Conservation (phyloP, 352 stramenopile species). For the Phytophthora citrophthora region DNA sequence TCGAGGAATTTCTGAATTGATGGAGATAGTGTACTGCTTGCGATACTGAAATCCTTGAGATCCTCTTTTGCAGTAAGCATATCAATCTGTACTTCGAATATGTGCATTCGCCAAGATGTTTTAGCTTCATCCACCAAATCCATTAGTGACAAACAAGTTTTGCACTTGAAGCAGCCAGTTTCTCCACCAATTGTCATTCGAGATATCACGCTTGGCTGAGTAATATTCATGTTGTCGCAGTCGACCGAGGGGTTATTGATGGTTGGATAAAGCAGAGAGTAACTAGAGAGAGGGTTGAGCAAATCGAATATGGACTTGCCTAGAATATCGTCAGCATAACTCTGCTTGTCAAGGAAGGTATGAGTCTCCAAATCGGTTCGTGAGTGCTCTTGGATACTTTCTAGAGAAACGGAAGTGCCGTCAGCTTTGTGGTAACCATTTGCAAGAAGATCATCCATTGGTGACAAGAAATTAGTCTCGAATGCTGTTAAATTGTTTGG, state of each 20-base stretch:
- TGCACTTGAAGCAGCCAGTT: conserved; percentile 74
- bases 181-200: conserved; percentile 62
- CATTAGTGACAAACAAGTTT: conserved; percentile 49
- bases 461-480: conserved; percentile 38
- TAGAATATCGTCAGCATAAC: conserved; percentile 37
- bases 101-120: conserved; percentile 48
- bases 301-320: conserved; percentile 50
- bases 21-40: conserved; percentile 23
- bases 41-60: conserved; percentile 45
- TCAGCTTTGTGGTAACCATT: conserved; percentile 11
- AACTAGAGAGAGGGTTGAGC: conserved; percentile 38
- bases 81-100: conserved; percentile 66
- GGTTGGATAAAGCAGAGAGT: conserved; percentile 61
- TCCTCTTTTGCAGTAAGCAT: conserved; percentile 49
- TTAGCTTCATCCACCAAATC: conserved; percentile 38
- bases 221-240: conserved; percentile 59
- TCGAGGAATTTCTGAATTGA: conserved; percentile 41
- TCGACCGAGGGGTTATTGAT: conserved; percentile 33
- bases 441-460: conserved; percentile 41
- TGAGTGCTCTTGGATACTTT: conserved; percentile 36
- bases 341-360: conserved; percentile 59
- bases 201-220: conserved; percentile 36
- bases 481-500: conserved; percentile 42
- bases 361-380: conserved; percentile 35
- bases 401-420: conserved; percentile 16